phyloP scores from a whole-genome alignment of 345 rosid species.

The Balakata baccata region DNA sequence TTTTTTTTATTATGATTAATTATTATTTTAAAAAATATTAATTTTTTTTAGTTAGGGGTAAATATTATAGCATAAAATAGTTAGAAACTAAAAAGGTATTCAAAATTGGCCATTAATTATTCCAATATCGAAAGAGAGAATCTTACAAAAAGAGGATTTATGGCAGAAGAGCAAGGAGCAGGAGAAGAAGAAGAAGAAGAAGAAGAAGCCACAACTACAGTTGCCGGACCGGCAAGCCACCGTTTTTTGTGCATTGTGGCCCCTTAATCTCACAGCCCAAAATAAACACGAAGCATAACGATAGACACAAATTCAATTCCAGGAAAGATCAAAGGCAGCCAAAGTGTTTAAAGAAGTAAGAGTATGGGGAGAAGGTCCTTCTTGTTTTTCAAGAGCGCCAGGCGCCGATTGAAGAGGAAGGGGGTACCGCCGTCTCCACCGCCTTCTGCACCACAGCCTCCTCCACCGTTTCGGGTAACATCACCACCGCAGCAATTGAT shows the following conservation, averaged over 20 bases:
- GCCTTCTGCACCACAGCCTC: background rate
- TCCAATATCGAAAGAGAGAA: background rate
- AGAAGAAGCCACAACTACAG: background rate
- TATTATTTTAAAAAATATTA: no score
- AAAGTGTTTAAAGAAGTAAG: background rate
- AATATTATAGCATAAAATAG: no score
- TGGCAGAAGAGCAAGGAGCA: constrained; percentile 2
- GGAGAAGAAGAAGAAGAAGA: background rate
- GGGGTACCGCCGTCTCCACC: background rate
- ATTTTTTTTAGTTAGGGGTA: no score
- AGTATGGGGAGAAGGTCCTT: constrained; percentile 23
- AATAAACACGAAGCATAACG: background rate
- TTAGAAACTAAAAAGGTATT: background rate
- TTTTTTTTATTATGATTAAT: no score
- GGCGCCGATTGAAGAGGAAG: constrained; percentile 18
- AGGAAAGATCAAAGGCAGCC: background rate
- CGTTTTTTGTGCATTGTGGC: background rate
- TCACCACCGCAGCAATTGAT: constrained; percentile 4
- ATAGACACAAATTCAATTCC: no score
- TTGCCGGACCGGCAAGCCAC: background rate
- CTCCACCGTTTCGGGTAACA: constrained; percentile 18
- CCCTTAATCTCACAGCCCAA: background rate
- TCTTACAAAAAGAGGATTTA: background rate
- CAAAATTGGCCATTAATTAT: background rate
- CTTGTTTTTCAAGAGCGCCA: background rate